phyloP scores from a whole-genome alignment of 148 eudicot genomes.

The Rhododendron kiyosumense region DNA sequence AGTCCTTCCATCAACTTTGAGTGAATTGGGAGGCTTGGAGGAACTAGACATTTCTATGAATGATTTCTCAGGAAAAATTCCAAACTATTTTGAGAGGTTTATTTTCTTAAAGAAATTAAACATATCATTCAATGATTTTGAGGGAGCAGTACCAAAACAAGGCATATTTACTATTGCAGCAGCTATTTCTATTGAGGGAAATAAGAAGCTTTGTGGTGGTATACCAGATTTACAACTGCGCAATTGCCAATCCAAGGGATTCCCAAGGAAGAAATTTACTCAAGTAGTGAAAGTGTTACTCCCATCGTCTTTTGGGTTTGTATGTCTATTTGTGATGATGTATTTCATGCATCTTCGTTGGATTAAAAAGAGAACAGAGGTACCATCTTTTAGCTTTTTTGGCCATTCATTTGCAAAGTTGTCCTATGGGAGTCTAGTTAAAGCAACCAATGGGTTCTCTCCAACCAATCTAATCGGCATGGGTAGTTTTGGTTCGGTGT shows the following conservation, averaged over 20 bases:
- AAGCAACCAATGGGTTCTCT: not conserved
- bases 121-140: slow-evolving; percentile 6
- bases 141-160: not conserved
- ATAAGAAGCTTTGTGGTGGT: slow-evolving; percentile 14
- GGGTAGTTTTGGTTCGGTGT: not conserved
- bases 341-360: not conserved
- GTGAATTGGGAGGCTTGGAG: too few species aligned
- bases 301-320: not conserved
- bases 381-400: not conserved
- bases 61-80: slow-evolving; percentile 2
- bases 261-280: not conserved
- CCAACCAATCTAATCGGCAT: not conserved
- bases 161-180: not conserved
- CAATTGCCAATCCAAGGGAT: not conserved
- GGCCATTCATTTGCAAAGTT: not conserved
- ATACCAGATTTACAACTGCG: not conserved
- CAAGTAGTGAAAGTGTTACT: not conserved
- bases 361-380: not conserved
- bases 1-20: too few species aligned
- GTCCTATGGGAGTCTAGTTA: not conserved
- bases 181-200: not conserved
- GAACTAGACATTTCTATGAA: not conserved
- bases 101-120: not conserved
- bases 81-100: not conserved
- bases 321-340: not conserved